A percentile compares a stretch with the other conserved stretches of the same genome.
Evolutionary conservation across 2,329 filamentous ascomycete species (phyloP).

Genomic region (Aspergillus novoparasiticus): DNA sequence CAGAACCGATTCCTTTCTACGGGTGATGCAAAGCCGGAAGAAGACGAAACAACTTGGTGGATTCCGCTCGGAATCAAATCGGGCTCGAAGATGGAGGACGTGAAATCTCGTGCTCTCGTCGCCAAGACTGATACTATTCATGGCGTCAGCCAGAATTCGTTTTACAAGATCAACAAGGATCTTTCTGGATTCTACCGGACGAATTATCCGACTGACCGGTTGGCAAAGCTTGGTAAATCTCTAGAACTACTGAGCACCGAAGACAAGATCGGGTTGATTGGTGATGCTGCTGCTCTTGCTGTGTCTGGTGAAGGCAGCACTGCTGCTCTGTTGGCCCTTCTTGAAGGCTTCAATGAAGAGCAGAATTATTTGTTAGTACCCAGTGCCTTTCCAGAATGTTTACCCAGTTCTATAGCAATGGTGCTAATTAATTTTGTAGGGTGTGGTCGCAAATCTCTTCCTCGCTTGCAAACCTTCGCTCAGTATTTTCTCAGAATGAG

Average conservation of each 20-base stretch:
- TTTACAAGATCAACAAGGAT: constrained; percentile 92
- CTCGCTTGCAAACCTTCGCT: constrained; percentile 74
- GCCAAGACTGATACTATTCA: constrained; percentile 75
- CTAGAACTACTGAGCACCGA: constrained; percentile 75
- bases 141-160: constrained; percentile 67
- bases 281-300: constrained; percentile 85
- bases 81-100: constrained; percentile 64
- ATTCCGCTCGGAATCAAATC: constrained; percentile 84
- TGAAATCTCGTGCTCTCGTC: constrained; percentile 69
- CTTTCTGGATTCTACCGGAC: constrained; percentile 90
- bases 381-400: neutral
- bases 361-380: constrained; percentile 70
- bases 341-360: constrained; percentile 82
- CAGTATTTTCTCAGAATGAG: constrained; percentile 79
- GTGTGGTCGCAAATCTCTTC: constrained; percentile 87
- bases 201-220: constrained; percentile 83
- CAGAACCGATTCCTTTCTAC: constrained; percentile 90
- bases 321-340: constrained; percentile 76
- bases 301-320: constrained; percentile 84
- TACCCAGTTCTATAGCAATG: neutral
- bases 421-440: constrained; percentile 34
- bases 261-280: constrained; percentile 91
- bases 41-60: constrained; percentile 95
- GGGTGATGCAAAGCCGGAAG: constrained; percentile 86
- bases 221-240: constrained; percentile 77